Conservation (phyloP, 495 filamentous ascomycete species). For the Xylaria curta region DNA sequence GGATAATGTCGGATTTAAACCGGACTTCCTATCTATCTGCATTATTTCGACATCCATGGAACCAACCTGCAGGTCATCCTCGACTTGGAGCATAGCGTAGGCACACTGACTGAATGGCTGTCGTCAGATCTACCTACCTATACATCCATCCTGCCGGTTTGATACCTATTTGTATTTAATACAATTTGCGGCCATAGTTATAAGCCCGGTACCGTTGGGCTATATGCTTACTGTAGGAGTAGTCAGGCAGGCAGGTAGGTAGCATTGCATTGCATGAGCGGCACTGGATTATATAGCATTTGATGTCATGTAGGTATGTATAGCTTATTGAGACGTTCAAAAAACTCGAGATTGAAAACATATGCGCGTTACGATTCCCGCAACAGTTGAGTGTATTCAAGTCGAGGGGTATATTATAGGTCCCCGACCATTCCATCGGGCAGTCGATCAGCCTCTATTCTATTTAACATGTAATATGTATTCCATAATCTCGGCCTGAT, state of each 20-base stretch:
- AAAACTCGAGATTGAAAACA: background rate
- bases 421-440: background rate
- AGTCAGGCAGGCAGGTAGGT: conserved; percentile 7
- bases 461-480: background rate
- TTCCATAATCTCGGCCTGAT: background rate
- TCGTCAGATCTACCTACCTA: background rate
- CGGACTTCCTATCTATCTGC: background rate
- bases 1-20: conserved; percentile 1
- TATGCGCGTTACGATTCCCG: background rate
- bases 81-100: background rate
- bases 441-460: background rate
- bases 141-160: background rate
- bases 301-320: too few species aligned
- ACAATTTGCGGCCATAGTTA: background rate
- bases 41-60: background rate
- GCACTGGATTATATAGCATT: background rate
- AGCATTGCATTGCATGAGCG: background rate
- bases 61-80: background rate
- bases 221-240: conserved; percentile 3
- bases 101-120: background rate
- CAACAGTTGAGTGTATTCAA: background rate
- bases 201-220: background rate
- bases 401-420: background rate
- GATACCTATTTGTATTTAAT: background rate
- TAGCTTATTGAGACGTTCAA: background rate